These are phyloP conservation scores for Exophiala oligosperma DNA, from an alignment of 2,329 filamentous ascomycete species.

Conservation along the genomic window DNA sequence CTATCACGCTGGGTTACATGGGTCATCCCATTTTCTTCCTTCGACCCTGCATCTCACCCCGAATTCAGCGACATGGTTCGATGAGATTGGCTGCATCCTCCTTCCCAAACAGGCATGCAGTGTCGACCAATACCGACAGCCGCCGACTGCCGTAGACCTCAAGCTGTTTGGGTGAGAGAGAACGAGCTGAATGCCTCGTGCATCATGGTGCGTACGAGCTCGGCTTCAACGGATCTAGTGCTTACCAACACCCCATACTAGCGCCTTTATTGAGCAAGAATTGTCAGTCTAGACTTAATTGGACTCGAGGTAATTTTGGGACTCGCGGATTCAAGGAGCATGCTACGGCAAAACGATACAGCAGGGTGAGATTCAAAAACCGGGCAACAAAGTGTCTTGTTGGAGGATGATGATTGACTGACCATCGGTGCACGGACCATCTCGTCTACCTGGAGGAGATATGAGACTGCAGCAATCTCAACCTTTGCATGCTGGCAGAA, in stretches of 20 bases:
- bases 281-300: neutral
- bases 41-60: too few relatives aligned
- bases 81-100: constrained; percentile 5
- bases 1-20: too few relatives aligned
- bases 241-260: neutral
- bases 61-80: neutral
- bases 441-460: neutral
- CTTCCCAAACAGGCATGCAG: constrained; percentile 8
- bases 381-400: neutral
- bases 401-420: neutral
- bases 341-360: too few relatives aligned
- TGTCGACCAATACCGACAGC: neutral
- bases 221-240: neutral
- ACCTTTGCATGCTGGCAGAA: neutral
- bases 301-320: neutral
- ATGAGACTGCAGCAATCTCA: too few relatives aligned
- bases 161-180: neutral
- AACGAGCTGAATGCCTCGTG: neutral
- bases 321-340: neutral
- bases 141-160: too few relatives aligned
- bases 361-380: neutral
- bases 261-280: neutral
- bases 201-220: neutral
- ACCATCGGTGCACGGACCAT: neutral
- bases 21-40: too few relatives aligned